Percentiles rank a stretch among this genome's conserved stretches.
phyloP scores from a whole-genome alignment of 2,329 filamentous ascomycete genomes.

The Conoideocrella luteorostrata region DNA sequence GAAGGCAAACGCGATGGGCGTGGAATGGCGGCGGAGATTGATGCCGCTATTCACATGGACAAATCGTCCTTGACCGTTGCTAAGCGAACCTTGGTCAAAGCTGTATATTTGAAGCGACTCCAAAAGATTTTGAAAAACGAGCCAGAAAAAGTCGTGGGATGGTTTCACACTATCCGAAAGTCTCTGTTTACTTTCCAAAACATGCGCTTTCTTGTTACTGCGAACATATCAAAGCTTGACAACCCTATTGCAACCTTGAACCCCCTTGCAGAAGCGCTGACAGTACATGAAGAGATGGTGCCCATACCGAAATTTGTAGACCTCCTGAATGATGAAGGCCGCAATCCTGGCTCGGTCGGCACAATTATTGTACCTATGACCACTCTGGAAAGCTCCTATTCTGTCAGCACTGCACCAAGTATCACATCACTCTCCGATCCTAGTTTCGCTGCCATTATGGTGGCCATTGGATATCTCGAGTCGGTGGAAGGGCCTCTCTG shows the following conservation, averaged over 20 bases:
- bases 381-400: slow-evolving; percentile 87
- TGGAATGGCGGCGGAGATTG: slow-evolving; percentile 56
- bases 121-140: slow-evolving; percentile 74
- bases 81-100: slow-evolving; percentile 76
- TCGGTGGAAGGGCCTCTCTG: slow-evolving; percentile 91
- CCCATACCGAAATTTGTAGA: slow-evolving; percentile 64
- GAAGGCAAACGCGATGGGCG: slow-evolving; percentile 84
- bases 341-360: slow-evolving; percentile 64
- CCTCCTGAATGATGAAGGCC: slow-evolving; percentile 70
- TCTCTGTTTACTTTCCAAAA: slow-evolving; percentile 79
- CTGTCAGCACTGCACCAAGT: slow-evolving; percentile 67
- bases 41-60: slow-evolving; percentile 76
- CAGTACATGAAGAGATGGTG: slow-evolving; percentile 44
- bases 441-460: slow-evolving; percentile 73
- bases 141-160: slow-evolving; percentile 66
- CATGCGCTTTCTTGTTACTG: slow-evolving; percentile 77
- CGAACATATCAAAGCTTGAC: slow-evolving; percentile 66
- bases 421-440: slow-evolving; percentile 71
- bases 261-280: slow-evolving; percentile 32
- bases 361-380: slow-evolving; percentile 84
- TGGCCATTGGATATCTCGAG: slow-evolving; percentile 86
- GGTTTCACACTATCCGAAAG: slow-evolving; percentile 70
- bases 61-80: slow-evolving; percentile 70
- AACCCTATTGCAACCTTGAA: slow-evolving; percentile 79
- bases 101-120: slow-evolving; percentile 78